These are phyloP conservation scores for Clausena lansium DNA, from an alignment of 345 rosid genomes.

Conservation along the genomic window DNA sequence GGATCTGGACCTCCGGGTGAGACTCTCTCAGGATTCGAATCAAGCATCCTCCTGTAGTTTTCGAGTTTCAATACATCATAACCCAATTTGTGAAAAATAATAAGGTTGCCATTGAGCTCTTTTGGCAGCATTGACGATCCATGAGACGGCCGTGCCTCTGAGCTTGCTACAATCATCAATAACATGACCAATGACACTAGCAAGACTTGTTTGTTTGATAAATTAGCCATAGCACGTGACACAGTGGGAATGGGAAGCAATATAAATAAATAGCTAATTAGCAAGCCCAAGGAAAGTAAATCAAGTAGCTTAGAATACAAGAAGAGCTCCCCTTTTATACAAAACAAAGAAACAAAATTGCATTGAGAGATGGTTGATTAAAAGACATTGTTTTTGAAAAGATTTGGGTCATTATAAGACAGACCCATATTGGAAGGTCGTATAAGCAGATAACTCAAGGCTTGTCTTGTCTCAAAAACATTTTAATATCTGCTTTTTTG, in stretches of 20 bases:
- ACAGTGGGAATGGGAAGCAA: background rate
- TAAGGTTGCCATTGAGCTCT: background rate
- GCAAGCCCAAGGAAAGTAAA: background rate
- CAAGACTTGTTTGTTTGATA: background rate
- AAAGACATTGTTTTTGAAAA: background rate
- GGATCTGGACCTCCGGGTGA: slow-evolving; percentile 53
- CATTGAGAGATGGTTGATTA: background rate
- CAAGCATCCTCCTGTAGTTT: slow-evolving; percentile 20
- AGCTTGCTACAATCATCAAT: slow-evolving; percentile 16
- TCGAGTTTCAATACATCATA: slow-evolving; percentile 12
- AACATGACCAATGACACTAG: background rate
- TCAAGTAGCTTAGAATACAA: slow-evolving; percentile 1
- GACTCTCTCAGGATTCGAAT: slow-evolving; percentile 12
- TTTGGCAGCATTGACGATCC: background rate
- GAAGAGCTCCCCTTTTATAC: background rate
- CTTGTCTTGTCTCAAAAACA: slow-evolving; percentile 4
- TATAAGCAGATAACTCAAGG: slow-evolving; percentile 24
- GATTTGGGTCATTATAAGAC: background rate
- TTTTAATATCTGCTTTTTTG: slow-evolving; percentile 17
- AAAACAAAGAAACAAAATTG: background rate
- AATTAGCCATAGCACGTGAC: slow-evolving; percentile 17
- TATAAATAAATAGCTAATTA: background rate
- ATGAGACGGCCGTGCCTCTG: slow-evolving; percentile 12
- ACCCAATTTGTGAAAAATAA: slow-evolving; percentile 20
- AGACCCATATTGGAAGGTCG: slow-evolving; percentile 14